Conservation (phyloP, 371 early-diverging fungal species). For the Blyttiomyces sp. region DNA sequence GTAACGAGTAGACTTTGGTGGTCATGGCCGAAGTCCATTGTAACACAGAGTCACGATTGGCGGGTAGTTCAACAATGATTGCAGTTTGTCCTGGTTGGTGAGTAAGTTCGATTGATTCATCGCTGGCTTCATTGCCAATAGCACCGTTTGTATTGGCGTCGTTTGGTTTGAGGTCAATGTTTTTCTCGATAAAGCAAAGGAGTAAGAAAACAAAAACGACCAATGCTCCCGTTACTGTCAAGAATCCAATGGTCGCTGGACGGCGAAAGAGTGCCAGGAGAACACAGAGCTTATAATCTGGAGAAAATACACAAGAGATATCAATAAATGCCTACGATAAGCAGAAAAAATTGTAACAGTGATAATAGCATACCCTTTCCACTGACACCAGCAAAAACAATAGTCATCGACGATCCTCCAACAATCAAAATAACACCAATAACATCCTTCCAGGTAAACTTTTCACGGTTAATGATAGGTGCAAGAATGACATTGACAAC, state of each 20-base stretch:
- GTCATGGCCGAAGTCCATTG: slow-evolving; percentile 15
- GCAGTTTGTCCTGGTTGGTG: background rate
- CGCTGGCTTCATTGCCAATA: background rate
- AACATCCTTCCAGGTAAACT: slow-evolving; percentile 65
- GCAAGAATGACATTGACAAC: slow-evolving; percentile 83
- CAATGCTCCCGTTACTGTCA: slow-evolving; percentile 55
- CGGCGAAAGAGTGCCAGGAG: slow-evolving; percentile 68
- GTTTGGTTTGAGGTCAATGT: slow-evolving; percentile 48
- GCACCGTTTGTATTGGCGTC: background rate
- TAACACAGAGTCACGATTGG: slow-evolving; percentile 4
- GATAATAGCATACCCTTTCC: slow-evolving; percentile 13
- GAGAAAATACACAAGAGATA: slow-evolving; percentile 16
- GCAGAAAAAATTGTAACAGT: background rate
- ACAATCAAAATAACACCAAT: slow-evolving; percentile 75
- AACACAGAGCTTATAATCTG: slow-evolving; percentile 70
- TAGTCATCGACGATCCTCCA: slow-evolving; percentile 72
- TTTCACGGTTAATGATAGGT: slow-evolving; percentile 77
- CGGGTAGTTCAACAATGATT: slow-evolving; percentile 10
- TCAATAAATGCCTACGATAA: background rate
- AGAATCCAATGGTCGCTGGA: slow-evolving; percentile 65
- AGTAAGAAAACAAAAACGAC: slow-evolving; percentile 53
- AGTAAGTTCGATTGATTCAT: no score
- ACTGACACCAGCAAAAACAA: slow-evolving; percentile 62
- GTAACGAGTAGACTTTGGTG: slow-evolving; percentile 27
- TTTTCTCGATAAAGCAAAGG: slow-evolving; percentile 64